Evolutionary conservation across 73 alveolate genomes (phyloP).

Genomic region (Paramecium octaurelia): DNA sequence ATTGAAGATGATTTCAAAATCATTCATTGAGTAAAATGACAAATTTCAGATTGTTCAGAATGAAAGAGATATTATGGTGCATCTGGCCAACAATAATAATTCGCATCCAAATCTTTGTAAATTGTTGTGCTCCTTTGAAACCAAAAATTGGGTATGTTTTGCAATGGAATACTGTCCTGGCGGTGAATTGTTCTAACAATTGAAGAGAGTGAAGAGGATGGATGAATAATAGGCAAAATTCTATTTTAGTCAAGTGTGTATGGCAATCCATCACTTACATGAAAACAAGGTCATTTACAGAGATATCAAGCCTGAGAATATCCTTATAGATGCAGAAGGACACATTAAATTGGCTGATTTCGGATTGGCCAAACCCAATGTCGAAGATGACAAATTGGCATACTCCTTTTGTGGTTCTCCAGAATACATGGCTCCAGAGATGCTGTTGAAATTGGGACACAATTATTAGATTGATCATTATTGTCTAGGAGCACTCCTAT

Average conservation of each 20-base stretch:
- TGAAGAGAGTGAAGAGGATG: constrained; percentile 70
- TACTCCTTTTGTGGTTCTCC: constrained; percentile 77
- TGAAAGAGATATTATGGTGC: constrained; percentile 68
- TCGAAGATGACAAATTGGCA: constrained; percentile 54
- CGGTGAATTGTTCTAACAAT: constrained; percentile 67
- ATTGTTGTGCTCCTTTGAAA: constrained; percentile 75
- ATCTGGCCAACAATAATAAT: not conserved
- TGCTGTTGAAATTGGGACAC: constrained; percentile 67
- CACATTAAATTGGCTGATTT: constrained; percentile 67
- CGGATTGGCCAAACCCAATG: constrained; percentile 67
- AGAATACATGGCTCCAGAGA: constrained; percentile 76
- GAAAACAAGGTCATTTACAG: constrained; percentile 67
- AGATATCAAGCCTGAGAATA: constrained; percentile 83
- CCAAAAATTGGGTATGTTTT: constrained; percentile 69
- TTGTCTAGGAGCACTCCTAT: constrained; percentile 70
- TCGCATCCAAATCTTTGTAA: constrained; percentile 75
- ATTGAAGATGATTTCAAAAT: constrained; percentile 73
- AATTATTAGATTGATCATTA: constrained; percentile 68
- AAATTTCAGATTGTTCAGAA: constrained; percentile 64
- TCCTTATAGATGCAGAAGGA: constrained; percentile 71
- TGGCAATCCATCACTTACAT: constrained; percentile 77
- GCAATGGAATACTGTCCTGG: constrained; percentile 68
- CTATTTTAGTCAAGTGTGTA: constrained; percentile 66
- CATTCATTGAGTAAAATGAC: constrained; percentile 65
- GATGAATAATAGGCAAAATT: constrained; percentile 68